Base-by-base conservation (phyloP, 306 rosid genomes). In the Malus fusca region DNA sequence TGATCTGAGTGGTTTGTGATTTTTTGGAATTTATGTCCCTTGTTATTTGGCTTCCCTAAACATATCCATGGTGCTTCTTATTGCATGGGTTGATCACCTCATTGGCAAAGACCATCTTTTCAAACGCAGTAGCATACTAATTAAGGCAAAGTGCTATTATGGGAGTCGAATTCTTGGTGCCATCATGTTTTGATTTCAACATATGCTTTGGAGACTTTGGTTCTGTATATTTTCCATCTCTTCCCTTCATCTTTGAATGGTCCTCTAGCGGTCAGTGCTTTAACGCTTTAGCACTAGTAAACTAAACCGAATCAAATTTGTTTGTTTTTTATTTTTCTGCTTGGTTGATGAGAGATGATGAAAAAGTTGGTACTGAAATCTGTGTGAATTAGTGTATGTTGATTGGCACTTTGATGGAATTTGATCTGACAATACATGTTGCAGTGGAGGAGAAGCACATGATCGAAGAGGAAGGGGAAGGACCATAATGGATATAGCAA, bases 91-190 rank as follows among this genome's bases (percentile, higher is more conserved):
- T 72, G 98, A 91, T 88, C 84, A 82, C 77, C 92, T 84, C 44
- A 85, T 93, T 79, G 89, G 89, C 46, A 93, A 93, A 82, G 88
- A 90, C 71, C 90, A 91, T 86, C 93, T 91, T 74, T 93, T 93
- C 77, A 93, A 93, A 56, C 90, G 96, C 79, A 93, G 96, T 74
- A 89, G 91, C 77, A 90, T 93, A 74, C 80, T 91, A 75, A 90
- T 87, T 69, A 93, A 93, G 82, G 98, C 97, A 53, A 91, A 96
- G 97, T 93, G 98, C 90, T 93, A 93, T 72, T 93, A 93, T 74
- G 96, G 89, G 87, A 89, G 98, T 48, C 97, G 96, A 43, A 81
- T 93, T 79, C 92, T 93, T 25, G 98, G 98, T 69, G 97, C 96
- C 51, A 90, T 81, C 97, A 93, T 75, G 97, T 91, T 77, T 85